phyloP scores from a whole-genome alignment of 352 stramenopile species.

The Phytophthora ohioensis region DNA sequence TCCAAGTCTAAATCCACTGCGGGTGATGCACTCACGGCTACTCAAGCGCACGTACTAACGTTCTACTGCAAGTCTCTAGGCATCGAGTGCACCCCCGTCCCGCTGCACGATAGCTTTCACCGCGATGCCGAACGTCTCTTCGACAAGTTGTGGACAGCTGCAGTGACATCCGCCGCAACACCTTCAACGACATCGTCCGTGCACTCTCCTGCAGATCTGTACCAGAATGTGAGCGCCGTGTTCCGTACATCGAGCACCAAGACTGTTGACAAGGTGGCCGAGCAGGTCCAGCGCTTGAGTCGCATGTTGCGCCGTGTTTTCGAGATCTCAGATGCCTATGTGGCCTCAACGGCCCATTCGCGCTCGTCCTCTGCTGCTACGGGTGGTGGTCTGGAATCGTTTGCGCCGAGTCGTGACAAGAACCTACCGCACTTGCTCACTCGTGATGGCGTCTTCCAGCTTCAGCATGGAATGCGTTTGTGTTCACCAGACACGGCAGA shows the following conservation, averaged over 20 bases:
- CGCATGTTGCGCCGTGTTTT: slow-evolving; percentile 79
- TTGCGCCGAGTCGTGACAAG: slow-evolving; percentile 69
- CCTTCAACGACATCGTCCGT: slow-evolving; percentile 32
- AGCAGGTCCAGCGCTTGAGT: slow-evolving; percentile 77
- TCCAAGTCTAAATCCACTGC: slow-evolving; percentile 38
- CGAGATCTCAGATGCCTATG: slow-evolving; percentile 89
- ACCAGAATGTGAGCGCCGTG: slow-evolving; percentile 48
- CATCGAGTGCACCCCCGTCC: slow-evolving; percentile 71
- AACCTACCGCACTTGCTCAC: slow-evolving; percentile 72
- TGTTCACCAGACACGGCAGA: slow-evolving; percentile 70
- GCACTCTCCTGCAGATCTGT: slow-evolving; percentile 42
- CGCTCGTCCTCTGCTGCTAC: slow-evolving; percentile 45
- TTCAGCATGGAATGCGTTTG: slow-evolving; percentile 73
- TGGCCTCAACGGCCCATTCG: slow-evolving; percentile 77
- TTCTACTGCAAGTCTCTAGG: slow-evolving; percentile 86
- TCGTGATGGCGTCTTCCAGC: slow-evolving; percentile 64
- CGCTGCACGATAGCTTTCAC: slow-evolving; percentile 79
- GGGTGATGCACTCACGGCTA: slow-evolving; percentile 58
- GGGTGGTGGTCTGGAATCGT: slow-evolving; percentile 50
- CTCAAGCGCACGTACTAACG: slow-evolving; percentile 76
- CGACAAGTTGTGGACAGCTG: slow-evolving; percentile 77
- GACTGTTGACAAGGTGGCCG: slow-evolving; percentile 41
- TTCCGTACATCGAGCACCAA: slow-evolving; percentile 41
- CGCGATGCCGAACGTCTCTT: slow-evolving; percentile 86
- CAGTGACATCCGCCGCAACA: slow-evolving; percentile 27